A percentile compares a stretch with the other conserved stretches of the same genome.
Evolutionary conservation across 352 stramenopile species (phyloP).

Genomic region (Globisporangium paroecandrum): DNA sequence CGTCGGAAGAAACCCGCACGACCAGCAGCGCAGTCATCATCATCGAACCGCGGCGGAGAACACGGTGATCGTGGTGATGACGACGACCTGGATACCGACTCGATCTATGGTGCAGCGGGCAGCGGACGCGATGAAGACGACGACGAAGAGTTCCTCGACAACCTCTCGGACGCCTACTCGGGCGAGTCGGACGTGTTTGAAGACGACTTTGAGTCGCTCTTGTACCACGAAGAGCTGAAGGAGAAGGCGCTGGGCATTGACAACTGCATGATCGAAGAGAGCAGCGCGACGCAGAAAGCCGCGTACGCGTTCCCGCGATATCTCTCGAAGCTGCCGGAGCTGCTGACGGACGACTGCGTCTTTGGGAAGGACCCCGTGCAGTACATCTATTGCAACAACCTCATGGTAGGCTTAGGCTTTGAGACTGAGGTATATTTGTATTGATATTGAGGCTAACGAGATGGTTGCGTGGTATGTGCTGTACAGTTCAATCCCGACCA

Average conservation of each 20-base stretch:
- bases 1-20: conserved; percentile 4
- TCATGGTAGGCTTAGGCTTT: conserved; percentile 36
- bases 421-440: not conserved
- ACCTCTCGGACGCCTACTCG: conserved; percentile 50
- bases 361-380: conserved; percentile 60
- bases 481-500: not conserved
- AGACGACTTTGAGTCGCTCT: conserved; percentile 62
- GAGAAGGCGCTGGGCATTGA: conserved; percentile 45
- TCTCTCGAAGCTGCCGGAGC: conserved; percentile 46
- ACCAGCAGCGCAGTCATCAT: not conserved
- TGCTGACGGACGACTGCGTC: conserved; percentile 54
- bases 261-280: conserved; percentile 50
- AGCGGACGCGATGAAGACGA: conserved; percentile 30
- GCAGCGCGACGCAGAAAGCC: conserved; percentile 22
- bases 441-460: not conserved
- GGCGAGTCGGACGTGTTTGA: conserved; percentile 75
- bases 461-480: not conserved
- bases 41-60: not conserved
- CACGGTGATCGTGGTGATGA: conserved; percentile 7
- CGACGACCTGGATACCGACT: conserved; percentile 10
- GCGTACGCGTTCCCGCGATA: conserved; percentile 59
- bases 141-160: conserved; percentile 40
- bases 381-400: conserved; percentile 80
- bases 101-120: conserved; percentile 4
- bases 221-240: conserved; percentile 46